A percentile compares a stretch with the other conserved stretches of the same genome.
phyloP scores from a whole-genome alignment of 2,329 filamentous ascomycete genomes.

The Apiospora aurea region DNA sequence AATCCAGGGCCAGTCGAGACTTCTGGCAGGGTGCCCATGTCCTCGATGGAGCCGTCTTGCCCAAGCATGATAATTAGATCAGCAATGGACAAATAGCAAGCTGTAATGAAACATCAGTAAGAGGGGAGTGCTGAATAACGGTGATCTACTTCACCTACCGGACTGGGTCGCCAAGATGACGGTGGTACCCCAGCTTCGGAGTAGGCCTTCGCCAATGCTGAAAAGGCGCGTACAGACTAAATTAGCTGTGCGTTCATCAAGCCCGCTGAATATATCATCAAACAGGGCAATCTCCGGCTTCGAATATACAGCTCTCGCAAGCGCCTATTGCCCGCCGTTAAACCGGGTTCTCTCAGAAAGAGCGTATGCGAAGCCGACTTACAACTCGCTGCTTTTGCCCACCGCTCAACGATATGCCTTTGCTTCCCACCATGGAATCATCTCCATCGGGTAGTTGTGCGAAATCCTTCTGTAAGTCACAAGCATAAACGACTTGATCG shows the following conservation, averaged over 20 bases:
- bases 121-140: background rate
- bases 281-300: conserved; percentile 13
- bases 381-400: conserved; percentile 45
- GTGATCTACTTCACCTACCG: background rate
- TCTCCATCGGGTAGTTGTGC: conserved; percentile 41
- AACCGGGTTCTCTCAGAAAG: background rate
- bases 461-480: conserved; percentile 44
- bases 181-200: conserved; percentile 16
- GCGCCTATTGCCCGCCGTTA: background rate
- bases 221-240: background rate
- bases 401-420: conserved; percentile 47
- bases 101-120: background rate
- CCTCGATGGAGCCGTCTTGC: conserved; percentile 1
- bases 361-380: background rate
- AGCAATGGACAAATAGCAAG: background rate
- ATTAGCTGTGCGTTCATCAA: conserved; percentile 7
- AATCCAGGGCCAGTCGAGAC: background rate
- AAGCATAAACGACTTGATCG: conserved; percentile 42
- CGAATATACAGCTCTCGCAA: conserved; percentile 26
- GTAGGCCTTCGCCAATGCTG: background rate
- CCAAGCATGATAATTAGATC: conserved; percentile 6
- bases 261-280: conserved; percentile 19
- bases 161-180: conserved; percentile 19
- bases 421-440: conserved; percentile 43
- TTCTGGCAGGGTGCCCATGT: conserved; percentile 21